Evolutionary conservation across 1,139 yeast species (phyloP), one percentile per base, ranked within the genome.

Genomic region (Yamadazyma buinensis): DNA sequence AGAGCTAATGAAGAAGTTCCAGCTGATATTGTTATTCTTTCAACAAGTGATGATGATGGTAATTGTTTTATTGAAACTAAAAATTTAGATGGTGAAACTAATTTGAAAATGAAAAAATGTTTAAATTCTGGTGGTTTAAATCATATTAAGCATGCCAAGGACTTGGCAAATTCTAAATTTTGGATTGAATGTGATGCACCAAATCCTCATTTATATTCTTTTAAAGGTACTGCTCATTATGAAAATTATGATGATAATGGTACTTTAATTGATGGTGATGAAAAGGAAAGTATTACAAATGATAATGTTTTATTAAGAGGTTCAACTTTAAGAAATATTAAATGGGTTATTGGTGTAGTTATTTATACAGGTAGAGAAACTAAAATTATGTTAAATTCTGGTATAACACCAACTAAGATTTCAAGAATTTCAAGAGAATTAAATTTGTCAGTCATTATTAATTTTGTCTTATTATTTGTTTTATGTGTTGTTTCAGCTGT

Each of bases 31-130:
- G 72, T 87, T 13, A 64, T 90, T 21, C 54, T 92, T 29, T 77
- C 95, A 2, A 80, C 95, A 0, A 83, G 95, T 1, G 97, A 90
- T 54, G 57, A 73, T 1, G 97, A 92, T 54, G 95, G 95, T 28
- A 88, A 83, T 30, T 90, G 97, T 61, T 90, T 82, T 52, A 80
- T 90, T 28, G 97, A 92, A 59, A 92, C 98, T 1, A 90, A 88
- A 52, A 92, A 92, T 56, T 72, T 92, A 49, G 97, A 92, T 60
- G 98, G 98, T 56, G 98, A 92, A 61, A 87, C 97, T 5, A 92
- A 92, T 55, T 71, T 92, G 55, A 92, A 92, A 58, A 77, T 79
- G 32, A 83, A 87, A 42, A 81, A 78, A 44, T 80, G 95, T 11
- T 62, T 92, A 37, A 75, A 77, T 39, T 77, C 86, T 48, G 88